phyloP scores from a whole-genome alignment of 2,329 filamentous ascomycete genomes.

The Talaromyces islandicus region DNA sequence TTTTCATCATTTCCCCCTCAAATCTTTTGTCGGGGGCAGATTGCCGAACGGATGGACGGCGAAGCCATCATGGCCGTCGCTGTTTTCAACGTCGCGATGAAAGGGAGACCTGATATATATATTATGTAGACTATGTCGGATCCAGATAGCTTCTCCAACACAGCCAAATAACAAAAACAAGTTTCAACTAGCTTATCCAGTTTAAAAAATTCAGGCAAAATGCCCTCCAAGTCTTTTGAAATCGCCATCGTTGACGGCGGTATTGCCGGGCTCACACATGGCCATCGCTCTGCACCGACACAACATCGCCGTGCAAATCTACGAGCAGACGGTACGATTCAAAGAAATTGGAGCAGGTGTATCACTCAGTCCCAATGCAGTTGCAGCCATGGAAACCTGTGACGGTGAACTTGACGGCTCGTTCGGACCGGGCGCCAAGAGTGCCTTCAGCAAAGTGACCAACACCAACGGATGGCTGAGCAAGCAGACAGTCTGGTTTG shows the following conservation, averaged over 20 bases:
- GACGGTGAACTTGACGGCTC: background rate
- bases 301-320: constrained; percentile 45
- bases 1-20: background rate
- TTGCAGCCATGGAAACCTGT: constrained; percentile 44
- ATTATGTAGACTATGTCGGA: background rate
- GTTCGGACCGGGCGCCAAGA: background rate
- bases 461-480: constrained; percentile 17
- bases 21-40: background rate
- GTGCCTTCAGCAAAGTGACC: constrained; percentile 23
- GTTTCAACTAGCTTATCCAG: too few relatives aligned
- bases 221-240: constrained; percentile 30
- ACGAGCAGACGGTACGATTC: constrained; percentile 51
- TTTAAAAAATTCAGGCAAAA: background rate
- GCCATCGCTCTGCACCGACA: constrained; percentile 47
- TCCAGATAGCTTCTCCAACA: background rate
- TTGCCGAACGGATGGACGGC: background rate
- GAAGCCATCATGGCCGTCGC: background rate
- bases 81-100: background rate
- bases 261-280: constrained; percentile 52
- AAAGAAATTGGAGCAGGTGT: constrained; percentile 56
- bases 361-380: constrained; percentile 51
- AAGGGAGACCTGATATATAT: background rate
- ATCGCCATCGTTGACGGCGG: constrained; percentile 57
- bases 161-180: background rate
- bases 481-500: constrained; percentile 31